phyloP scores from a whole-genome alignment of 352 stramenopile genomes.

The Thraustochytrium sp. region DNA sequence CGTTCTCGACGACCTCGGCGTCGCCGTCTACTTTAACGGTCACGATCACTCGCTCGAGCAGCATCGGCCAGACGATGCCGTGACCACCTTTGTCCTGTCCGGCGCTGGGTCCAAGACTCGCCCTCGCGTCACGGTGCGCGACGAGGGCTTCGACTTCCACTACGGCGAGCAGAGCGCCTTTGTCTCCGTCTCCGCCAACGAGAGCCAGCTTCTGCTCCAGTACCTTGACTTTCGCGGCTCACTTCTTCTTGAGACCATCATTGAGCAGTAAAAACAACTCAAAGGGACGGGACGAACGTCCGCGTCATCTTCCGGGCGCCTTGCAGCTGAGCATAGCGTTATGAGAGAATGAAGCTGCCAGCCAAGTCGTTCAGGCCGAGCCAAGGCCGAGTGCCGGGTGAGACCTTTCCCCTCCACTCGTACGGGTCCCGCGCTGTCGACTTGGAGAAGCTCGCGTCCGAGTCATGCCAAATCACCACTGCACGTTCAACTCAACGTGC shows the following conservation, averaged over 20 bases:
- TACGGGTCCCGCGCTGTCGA: too few species aligned
- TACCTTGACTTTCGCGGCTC: constrained; percentile 25
- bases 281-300: too few species aligned
- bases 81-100: constrained; percentile 7
- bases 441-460: too few species aligned
- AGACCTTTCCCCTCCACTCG: too few species aligned
- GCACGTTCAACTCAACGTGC: too few species aligned
- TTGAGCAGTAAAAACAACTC: too few species aligned
- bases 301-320: too few species aligned
- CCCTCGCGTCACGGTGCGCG: neutral
- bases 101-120: constrained; percentile 26
- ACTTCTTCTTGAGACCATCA: constrained; percentile 9
- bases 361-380: too few species aligned
- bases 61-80: neutral
- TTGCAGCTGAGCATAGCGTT: too few species aligned
- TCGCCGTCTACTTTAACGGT: constrained; percentile 39
- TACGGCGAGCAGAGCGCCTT: neutral
- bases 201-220: neutral
- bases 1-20: constrained; percentile 36
- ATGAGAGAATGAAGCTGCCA: too few species aligned
- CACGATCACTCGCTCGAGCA: constrained; percentile 36
- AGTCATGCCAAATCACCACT: too few species aligned
- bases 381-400: too few species aligned
- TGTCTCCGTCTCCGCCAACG: constrained; percentile 30
- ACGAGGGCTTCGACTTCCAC: constrained; percentile 11